These are phyloP conservation scores for Jackrogersella multiformis DNA, from an alignment of 495 filamentous ascomycete genomes.

Conservation along the genomic window DNA sequence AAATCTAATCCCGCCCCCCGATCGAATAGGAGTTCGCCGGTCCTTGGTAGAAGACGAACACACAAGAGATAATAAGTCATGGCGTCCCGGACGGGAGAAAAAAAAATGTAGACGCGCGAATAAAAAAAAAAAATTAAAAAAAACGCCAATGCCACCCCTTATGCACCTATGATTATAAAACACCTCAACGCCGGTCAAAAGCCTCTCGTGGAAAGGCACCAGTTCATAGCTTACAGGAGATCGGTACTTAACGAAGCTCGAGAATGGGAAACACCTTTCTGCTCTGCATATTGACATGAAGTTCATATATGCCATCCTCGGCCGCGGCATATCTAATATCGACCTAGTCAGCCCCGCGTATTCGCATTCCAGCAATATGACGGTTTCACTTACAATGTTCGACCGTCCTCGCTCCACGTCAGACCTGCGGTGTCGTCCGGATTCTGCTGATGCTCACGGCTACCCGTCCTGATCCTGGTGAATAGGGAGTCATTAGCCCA, in stretches of 20 bases:
- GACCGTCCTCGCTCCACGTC: conserved; percentile 75
- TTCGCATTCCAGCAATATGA: not conserved
- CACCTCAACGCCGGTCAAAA: conserved; percentile 16
- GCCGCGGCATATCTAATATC: conserved; percentile 72
- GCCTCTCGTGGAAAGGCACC: conserved; percentile 2
- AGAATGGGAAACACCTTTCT: conserved; percentile 72
- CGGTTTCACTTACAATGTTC: conserved; percentile 69
- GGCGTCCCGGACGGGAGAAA: conserved; percentile 1
- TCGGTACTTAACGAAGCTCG: conserved; percentile 57
- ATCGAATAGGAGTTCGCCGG: not conserved
- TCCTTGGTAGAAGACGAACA: not conserved
- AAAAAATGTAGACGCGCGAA: conserved; percentile 9
- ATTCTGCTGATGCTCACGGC: conserved; percentile 46
- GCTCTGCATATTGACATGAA: conserved; percentile 69
- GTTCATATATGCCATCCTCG: conserved; percentile 78
- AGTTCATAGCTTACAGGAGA: conserved; percentile 12
- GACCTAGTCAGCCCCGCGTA: conserved; percentile 25
- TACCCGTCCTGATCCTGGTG: conserved; percentile 38
- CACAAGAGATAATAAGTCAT: conserved; percentile 7
- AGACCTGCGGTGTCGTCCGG: conserved; percentile 70
- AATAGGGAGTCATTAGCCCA: conserved; percentile 40
- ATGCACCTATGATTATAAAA: conserved; percentile 32
- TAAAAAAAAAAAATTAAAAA: not conserved
- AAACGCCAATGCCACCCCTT: conserved; percentile 21
- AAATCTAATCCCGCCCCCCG: conserved; percentile 7